These are phyloP conservation scores for Fusarium zealandicum DNA, from an alignment of 2,329 filamentous ascomycete species.

Conservation along the genomic window DNA sequence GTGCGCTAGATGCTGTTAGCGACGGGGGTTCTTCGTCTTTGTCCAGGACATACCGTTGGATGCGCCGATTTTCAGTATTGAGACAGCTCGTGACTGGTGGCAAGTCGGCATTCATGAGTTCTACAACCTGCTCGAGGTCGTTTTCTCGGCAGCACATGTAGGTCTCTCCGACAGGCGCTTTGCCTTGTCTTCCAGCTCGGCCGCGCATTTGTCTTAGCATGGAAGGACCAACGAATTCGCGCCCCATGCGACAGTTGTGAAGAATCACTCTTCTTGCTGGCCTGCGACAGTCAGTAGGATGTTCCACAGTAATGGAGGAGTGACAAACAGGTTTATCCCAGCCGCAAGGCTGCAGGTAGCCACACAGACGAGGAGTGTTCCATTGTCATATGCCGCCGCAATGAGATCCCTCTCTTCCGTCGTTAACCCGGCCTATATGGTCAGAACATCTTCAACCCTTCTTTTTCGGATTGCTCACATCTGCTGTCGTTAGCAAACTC, in stretches of 20 bases:
- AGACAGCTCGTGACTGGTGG: conserved; percentile 74
- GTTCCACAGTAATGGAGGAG: background rate
- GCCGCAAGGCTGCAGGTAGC: conserved; percentile 83
- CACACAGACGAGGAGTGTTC: conserved; percentile 72
- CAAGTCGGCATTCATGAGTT: conserved; percentile 75
- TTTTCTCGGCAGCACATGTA: conserved; percentile 75
- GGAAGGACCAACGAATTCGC: conserved; percentile 77
- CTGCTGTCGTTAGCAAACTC: conserved; percentile 37
- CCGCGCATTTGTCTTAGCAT: conserved; percentile 85
- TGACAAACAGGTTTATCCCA: conserved; percentile 72
- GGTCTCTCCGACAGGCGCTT: conserved; percentile 78
- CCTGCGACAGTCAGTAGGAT: conserved; percentile 37
- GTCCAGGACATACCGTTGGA: conserved; percentile 62
- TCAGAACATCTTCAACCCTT: conserved; percentile 32
- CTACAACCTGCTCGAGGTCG: conserved; percentile 73
- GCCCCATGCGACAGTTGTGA: conserved; percentile 77
- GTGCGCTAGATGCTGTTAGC: conserved; percentile 57
- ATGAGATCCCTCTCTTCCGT: conserved; percentile 78
- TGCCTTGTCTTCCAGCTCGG: conserved; percentile 78
- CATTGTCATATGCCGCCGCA: conserved; percentile 73
- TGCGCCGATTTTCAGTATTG: conserved; percentile 69
- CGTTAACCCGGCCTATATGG: conserved; percentile 67
- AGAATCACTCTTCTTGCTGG: conserved; percentile 76
- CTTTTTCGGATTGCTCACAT: conserved; percentile 46
- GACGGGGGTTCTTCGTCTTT: background rate